Evolutionary conservation across 208 protist species (phyloP), one percentile per base, ranked within the genome.

Genomic region (Acanthamoeba rhysodes): DNA sequence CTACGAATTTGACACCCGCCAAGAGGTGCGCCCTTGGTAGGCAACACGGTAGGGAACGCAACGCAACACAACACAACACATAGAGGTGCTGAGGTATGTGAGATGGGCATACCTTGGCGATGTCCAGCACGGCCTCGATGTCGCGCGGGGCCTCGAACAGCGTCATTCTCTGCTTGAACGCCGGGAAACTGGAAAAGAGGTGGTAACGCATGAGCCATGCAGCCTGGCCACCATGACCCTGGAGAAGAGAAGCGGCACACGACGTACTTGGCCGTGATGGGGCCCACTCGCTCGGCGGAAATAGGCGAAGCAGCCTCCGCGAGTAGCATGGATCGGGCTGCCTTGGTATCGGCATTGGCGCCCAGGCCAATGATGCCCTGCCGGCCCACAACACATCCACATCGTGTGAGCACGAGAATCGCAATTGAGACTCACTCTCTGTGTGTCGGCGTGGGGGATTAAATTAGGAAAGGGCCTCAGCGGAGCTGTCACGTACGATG

Each of bases 151-250:
- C 4, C 78, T 90, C 94, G 70, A 90, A 95, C 6, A 95, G 4
- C 0, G 78, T 90, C 94, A 95, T 90, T 22, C 94, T 41, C 50
- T 95, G 78, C 82, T 95, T 95, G 82, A 93, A 93, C 9, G 45
- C 45, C 0, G 94, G 94, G 48, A 95, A 90, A 37, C 94, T 95
- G 41, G 41, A n/a, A 48, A 55, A 57, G 20, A 6, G 57, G 0
- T n/a, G 37, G 27, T 32, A 68, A 70, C 53, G 55, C 8, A n/a
- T n/a, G 32, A 37, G 14, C 10, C 50, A 34, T 7, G 18, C 22
- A 34, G 50, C n/a, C 7, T 88, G n/a, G 12, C 45, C 10, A 50
- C 45, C 10, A 50, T 93, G 0, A 70, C 6, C 34, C 32, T 41
- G 50, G 16, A 92, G 20, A 45, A 62, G 34, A 87, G 57, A 7